Conservation (phyloP, 2,329 filamentous ascomycete genomes). For the Berkeleyomyces rouxiae region DNA sequence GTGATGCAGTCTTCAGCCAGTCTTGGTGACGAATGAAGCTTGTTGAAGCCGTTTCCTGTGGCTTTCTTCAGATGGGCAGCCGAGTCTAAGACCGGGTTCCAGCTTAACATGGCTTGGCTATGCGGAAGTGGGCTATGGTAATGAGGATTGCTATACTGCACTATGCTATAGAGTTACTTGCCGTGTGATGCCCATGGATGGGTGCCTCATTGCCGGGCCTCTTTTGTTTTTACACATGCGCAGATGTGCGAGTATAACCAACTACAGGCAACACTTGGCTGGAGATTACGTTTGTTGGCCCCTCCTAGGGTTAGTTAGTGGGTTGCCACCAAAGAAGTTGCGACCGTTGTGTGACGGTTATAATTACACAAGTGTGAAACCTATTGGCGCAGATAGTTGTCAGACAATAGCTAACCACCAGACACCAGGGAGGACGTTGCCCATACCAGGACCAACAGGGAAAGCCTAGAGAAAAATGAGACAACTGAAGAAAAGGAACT, state of each 20-base stretch:
- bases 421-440: too few relatives aligned
- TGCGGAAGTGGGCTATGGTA: not conserved
- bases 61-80: not conserved
- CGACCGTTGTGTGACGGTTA: too few relatives aligned
- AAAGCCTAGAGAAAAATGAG: conserved; percentile 7
- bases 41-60: conserved; percentile 6
- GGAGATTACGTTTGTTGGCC: too few relatives aligned
- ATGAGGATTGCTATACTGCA: not conserved
- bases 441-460: conserved; percentile 8
- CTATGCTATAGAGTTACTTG: not conserved
- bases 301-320: too few relatives aligned
- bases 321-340: too few relatives aligned
- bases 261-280: too few relatives aligned
- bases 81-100: not conserved
- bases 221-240: not conserved
- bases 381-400: too few relatives aligned
- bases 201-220: not conserved
- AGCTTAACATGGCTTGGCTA: not conserved
- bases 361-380: too few relatives aligned
- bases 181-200: not conserved
- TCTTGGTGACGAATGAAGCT: not conserved
- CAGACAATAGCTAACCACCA: too few relatives aligned
- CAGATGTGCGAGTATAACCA: too few relatives aligned
- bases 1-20: not conserved
- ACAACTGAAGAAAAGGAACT: conserved; percentile 12